Conservation (phyloP, 2,329 filamentous ascomycete species). For the Hawksworthiomyces lignivorus region DNA sequence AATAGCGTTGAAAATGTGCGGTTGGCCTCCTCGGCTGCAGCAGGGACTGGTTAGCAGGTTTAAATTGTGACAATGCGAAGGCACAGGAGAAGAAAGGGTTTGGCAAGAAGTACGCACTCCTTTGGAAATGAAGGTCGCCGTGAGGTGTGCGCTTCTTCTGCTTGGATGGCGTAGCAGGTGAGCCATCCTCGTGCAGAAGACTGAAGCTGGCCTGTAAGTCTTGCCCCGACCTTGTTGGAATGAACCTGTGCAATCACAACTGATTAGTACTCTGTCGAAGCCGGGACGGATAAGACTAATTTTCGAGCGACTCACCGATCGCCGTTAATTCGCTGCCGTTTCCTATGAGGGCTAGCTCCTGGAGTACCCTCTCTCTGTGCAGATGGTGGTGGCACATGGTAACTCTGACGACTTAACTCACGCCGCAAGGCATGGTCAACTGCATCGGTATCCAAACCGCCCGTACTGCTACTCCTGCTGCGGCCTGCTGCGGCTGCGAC, state of each 20-base stretch:
- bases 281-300: too few species aligned
- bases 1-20: conserved; percentile 82
- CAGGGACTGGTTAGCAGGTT: not conserved
- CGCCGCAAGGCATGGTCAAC: conserved; percentile 44
- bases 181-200: conserved; percentile 84
- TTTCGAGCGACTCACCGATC: conserved; percentile 55
- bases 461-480: conserved; percentile 26
- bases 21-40: conserved; percentile 80
- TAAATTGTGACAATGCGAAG: not conserved
- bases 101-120: conserved; percentile 53
- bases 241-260: conserved; percentile 57
- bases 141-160: conserved; percentile 78
- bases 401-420: conserved; percentile 33
- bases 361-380: conserved; percentile 45
- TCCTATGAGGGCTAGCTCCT: conserved; percentile 47
- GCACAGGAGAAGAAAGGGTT: not conserved
- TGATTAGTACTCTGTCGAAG: too few species aligned
- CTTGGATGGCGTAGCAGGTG: conserved; percentile 82
- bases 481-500: conserved; percentile 22
- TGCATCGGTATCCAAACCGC: conserved; percentile 39
- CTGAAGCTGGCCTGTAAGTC: conserved; percentile 91
- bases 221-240: conserved; percentile 86
- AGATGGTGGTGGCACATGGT: conserved; percentile 5
- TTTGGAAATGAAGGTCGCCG: conserved; percentile 89
- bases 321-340: conserved; percentile 52